Base-by-base conservation (phyloP, 768 basidiomycete species). In the Terana coerulea region DNA sequence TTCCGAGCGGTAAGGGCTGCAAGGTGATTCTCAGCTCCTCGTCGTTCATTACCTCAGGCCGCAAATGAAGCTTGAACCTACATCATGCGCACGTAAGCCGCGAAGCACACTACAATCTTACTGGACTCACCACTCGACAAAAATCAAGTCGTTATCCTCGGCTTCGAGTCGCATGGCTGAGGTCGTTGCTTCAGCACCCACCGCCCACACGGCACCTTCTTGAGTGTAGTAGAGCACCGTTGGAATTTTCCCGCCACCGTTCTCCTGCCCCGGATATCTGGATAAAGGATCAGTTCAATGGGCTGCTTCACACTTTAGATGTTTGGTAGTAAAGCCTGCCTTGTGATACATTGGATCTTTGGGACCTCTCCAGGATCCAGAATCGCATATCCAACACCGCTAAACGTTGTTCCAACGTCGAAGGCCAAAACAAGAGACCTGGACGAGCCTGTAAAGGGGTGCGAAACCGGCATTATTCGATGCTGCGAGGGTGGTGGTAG, bases 401-500 rank as follows among this genome's bases (percentile, higher is more conserved):
- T 79, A 44, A 64, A 78, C 0, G 76, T 80, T 1, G 75, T 81
- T 12, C 80, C 79, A 1, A 81, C 62, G 52, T 81, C 80, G 35
- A 81, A 75, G 0, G 49, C 49, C 2, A 55, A 8, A 22, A 34
- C 49, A 12, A 55, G 35, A 9, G 43, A 45, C 17, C 54, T 31
- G 7, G 34, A 12, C 1, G 42, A n/a, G 0, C 50, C 49, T 2
- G 6, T 33, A 48, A 40, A 51, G 4, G 51, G 28, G 5, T 29
- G 10, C 14, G 37, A 24, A 15, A 30, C 5, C 9, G 49, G 12
- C 49, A 51, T 51, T 5, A 39, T 8, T 11, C 11, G 28, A n/a
- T 35, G 15, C 11, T 12, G 28, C 29, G 29, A 25, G 10, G 30
- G 31, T 11, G 11, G 33, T n/a, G n/a, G n/a, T n/a, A n/a, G n/a